These are phyloP conservation scores for Wickerhamiella vanderwaltii DNA, from an alignment of 805 yeast species.

Conservation along the genomic window DNA sequence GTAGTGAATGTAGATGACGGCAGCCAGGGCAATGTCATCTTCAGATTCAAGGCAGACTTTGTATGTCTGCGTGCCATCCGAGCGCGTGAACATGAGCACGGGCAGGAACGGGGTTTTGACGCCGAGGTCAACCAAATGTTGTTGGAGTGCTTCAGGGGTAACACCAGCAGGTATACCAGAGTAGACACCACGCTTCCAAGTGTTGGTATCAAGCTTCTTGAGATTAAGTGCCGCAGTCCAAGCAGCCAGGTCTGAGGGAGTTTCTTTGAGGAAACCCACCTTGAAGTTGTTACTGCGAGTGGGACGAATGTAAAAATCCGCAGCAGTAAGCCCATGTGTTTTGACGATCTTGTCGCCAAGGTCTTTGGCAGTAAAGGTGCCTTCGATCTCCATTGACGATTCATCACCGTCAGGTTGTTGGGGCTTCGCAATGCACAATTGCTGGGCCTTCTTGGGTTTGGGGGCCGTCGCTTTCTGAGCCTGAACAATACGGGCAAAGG, in stretches of 20 bases:
- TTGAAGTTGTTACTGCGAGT: background rate
- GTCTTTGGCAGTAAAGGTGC: too few relatives aligned
- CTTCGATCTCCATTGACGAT: too few relatives aligned
- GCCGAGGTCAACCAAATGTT: background rate
- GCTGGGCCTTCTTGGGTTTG: too few relatives aligned
- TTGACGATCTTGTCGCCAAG: too few relatives aligned
- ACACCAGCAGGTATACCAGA: background rate
- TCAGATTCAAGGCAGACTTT: background rate
- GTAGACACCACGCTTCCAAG: background rate
- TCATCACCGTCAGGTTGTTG: too few relatives aligned
- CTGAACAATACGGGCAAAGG: too few relatives aligned
- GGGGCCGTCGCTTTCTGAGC: too few relatives aligned
- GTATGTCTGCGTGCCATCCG: background rate
- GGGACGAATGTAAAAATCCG: background rate
- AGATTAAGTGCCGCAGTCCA: background rate
- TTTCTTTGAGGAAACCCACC: background rate
- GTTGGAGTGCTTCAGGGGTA: background rate
- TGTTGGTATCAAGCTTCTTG: background rate
- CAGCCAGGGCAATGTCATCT: background rate
- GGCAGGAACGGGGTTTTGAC: background rate
- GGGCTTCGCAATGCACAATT: too few relatives aligned
- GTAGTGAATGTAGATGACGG: too few relatives aligned
- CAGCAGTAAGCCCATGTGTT: background rate
- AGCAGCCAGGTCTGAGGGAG: background rate
- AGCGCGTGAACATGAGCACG: background rate